Evolutionary conservation across 768 basidiomycete genomes (phyloP).

Genomic region (Podaxis sp.): DNA sequence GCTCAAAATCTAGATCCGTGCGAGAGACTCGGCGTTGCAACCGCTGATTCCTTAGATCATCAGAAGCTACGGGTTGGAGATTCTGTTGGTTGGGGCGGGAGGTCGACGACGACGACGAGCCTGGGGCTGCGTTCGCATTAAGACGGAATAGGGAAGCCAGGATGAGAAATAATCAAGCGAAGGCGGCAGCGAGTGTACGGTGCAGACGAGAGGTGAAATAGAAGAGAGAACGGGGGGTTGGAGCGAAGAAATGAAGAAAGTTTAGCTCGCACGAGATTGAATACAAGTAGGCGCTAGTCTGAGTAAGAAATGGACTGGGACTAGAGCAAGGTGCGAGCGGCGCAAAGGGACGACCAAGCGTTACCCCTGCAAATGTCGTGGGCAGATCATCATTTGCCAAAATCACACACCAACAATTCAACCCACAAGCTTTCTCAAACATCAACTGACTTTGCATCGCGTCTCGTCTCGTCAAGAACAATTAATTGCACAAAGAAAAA

Average conservation of each 20-base stretch:
- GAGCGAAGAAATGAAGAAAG: background rate
- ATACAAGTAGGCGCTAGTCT: slow-evolving; percentile 5
- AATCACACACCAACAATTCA: slow-evolving; percentile 3
- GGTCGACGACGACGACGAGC: slow-evolving; percentile 17
- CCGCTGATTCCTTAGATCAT: slow-evolving; percentile 36
- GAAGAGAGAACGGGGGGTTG: background rate
- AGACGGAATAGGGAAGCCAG: slow-evolving; percentile 70
- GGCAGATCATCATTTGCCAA: slow-evolving; percentile 10
- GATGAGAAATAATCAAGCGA: slow-evolving; percentile 31
- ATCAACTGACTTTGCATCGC: background rate
- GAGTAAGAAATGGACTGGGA: background rate
- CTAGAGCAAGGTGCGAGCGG: background rate
- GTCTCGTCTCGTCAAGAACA: background rate
- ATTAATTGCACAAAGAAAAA: background rate
- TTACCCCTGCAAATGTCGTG: slow-evolving; percentile 9
- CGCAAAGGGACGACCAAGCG: background rate
- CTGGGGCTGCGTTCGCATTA: slow-evolving; percentile 42
- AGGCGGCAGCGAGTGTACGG: background rate
- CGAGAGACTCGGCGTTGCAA: slow-evolving; percentile 62
- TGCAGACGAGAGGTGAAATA: background rate
- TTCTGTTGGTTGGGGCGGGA: slow-evolving; percentile 16
- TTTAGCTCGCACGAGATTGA: slow-evolving; percentile 4
- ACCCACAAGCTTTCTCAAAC: background rate
- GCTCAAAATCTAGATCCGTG: slow-evolving; percentile 81
- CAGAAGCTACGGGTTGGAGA: slow-evolving; percentile 58